Base-by-base conservation (phyloP, 768 basidiomycete species). In the Mycena metata region DNA sequence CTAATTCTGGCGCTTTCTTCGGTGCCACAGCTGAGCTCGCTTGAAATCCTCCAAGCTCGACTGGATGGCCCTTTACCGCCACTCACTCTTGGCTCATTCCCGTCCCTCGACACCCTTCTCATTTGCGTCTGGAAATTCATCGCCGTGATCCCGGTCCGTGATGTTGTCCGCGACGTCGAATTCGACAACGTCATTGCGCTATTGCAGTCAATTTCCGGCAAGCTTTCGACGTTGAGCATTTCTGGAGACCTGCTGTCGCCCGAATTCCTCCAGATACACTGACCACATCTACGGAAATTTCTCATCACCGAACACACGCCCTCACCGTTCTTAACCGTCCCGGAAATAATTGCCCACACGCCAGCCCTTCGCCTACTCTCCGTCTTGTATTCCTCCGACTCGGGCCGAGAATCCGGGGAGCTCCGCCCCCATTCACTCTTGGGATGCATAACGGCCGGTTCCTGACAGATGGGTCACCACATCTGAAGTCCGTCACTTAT, bases 291-390 rank as follows among this genome's bases (percentile, higher is more conserved):
- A 19, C 42, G 41, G 4, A 8, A 24, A 12, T 63, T 63, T 19
- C 2, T 23, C 19, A 11, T 59, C 43, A 59, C 42, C 2, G 57
- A 59, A 13, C 57, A 59, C 42, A 59, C 42, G 3, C 36, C 61
- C 11, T 54, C 61, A 16, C 61, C 51, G 12, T 54, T 33, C 42
- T 54, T 63, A 17, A n/a, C 49, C 2, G 39, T 61, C 16, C 49
- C 60, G 2, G 49, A 57, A 19, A 9, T 57, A 6, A 13, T 43
- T 7, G 13, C 35, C 0, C 35, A 24, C 10, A 61, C 51, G 60
- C 60, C 60, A 6, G 36, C 60, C 3, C n/a, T 61, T 3, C 60
- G 36, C 17, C 17, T 51, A 16, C 13, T 61, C 2, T 39, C 60
- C 0, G 33, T 61, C 16, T 9, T 61, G 39, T 51, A 6, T 11